phyloP scores from a whole-genome alignment of 345 rosid genomes.

The Cardamine occulta region DNA sequence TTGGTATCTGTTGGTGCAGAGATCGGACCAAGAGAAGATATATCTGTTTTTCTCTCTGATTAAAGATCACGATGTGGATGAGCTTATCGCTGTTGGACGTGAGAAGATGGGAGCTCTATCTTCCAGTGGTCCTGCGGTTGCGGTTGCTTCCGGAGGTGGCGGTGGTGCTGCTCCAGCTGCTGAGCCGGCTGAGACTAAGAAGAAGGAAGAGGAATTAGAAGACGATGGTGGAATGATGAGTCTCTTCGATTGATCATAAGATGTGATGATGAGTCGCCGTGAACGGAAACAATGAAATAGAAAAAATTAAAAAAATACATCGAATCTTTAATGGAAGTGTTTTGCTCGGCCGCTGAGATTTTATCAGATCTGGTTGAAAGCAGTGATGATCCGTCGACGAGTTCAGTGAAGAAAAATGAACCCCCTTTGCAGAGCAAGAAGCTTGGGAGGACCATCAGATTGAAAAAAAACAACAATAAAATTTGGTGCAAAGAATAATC shows the following conservation, averaged over 20 bases:
- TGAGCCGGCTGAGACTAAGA: slow-evolving; percentile 48
- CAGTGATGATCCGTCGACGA: slow-evolving; percentile 51
- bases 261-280: neutral
- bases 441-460: too few relatives aligned
- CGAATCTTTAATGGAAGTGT: too few relatives aligned
- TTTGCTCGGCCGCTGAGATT: slow-evolving; percentile 58
- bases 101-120: slow-evolving; percentile 85
- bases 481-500: too few relatives aligned
- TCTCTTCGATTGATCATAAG: slow-evolving; percentile 25
- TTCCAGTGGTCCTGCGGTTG: slow-evolving; percentile 62
- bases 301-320: too few relatives aligned
- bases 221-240: slow-evolving; percentile 57
- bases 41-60: slow-evolving; percentile 61
- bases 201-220: slow-evolving; percentile 81
- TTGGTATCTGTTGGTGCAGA: slow-evolving; percentile 70
- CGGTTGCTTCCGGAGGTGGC: slow-evolving; percentile 49
- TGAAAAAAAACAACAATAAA: too few relatives aligned
- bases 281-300: too few relatives aligned
- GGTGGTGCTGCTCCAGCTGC: slow-evolving; percentile 52
- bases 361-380: slow-evolving; percentile 44
- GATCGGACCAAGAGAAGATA: slow-evolving; percentile 56
- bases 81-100: slow-evolving; percentile 63
- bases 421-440: too few relatives aligned
- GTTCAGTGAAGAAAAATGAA: slow-evolving; percentile 56
- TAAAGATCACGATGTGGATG: slow-evolving; percentile 59